Conservation (phyloP, 2,329 filamentous ascomycete genomes). For the Fusarium sacchari region DNA sequence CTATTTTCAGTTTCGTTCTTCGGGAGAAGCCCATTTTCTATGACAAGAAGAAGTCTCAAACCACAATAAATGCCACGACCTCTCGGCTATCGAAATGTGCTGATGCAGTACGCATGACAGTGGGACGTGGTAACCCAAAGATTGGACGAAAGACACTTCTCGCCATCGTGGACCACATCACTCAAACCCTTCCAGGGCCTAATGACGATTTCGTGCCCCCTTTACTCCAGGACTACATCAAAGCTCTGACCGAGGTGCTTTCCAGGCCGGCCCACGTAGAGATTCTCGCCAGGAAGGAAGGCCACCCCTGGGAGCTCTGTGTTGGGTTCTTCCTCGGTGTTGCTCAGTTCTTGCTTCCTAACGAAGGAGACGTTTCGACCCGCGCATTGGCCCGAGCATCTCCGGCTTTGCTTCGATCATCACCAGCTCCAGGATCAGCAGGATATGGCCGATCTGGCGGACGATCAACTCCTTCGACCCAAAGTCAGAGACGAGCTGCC, state of each 20-base stretch:
- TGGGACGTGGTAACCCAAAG: slow-evolving; percentile 74
- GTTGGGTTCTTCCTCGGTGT: slow-evolving; percentile 78
- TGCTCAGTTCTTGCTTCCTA: slow-evolving; percentile 57
- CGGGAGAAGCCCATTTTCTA: slow-evolving; percentile 74
- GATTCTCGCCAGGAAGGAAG: slow-evolving; percentile 68
- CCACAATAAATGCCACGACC: slow-evolving; percentile 58
- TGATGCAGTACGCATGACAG: slow-evolving; percentile 74
- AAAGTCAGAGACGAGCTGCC: slow-evolving; percentile 44
- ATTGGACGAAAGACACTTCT: slow-evolving; percentile 82
- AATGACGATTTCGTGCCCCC: slow-evolving; percentile 74
- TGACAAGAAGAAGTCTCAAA: slow-evolving; percentile 60
- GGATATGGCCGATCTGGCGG: slow-evolving; percentile 43
- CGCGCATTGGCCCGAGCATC: slow-evolving; percentile 55
- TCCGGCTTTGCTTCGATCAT: slow-evolving; percentile 57
- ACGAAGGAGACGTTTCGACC: slow-evolving; percentile 51
- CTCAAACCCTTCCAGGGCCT: slow-evolving; percentile 72
- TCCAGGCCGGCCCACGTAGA: slow-evolving; percentile 82
- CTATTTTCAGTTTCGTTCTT: slow-evolving; percentile 75
- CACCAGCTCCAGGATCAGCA: slow-evolving; percentile 55
- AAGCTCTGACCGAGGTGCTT: slow-evolving; percentile 76
- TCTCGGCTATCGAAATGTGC: slow-evolving; percentile 75
- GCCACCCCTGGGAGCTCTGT: slow-evolving; percentile 73
- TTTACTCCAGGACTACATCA: slow-evolving; percentile 81
- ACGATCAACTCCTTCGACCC: slow-evolving; percentile 44
- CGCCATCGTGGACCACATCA: slow-evolving; percentile 83